Percentiles rank a stretch among this genome's conserved stretches.
Conservation (phyloP, 1,139 yeast species). For the Candida frijolesensis region DNA sequence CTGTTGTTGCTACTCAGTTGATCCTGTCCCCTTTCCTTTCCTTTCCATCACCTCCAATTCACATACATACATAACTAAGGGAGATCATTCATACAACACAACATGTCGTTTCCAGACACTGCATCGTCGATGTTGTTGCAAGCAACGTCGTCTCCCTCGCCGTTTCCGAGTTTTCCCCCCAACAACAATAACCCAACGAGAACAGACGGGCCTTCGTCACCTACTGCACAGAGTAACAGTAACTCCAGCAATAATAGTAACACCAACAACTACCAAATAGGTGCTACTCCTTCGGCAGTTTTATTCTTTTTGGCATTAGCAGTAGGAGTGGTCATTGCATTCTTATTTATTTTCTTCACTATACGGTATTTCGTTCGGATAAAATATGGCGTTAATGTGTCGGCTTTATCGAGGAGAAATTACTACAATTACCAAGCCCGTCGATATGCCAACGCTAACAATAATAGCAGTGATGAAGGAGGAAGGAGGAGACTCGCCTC, state of each 20-base stretch:
- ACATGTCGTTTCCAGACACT: background rate
- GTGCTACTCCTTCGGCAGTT: constrained; percentile 59
- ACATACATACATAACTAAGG: background rate
- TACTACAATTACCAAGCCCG: constrained; percentile 1
- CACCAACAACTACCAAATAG: constrained; percentile 19
- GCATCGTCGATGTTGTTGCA: background rate
- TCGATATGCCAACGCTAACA: background rate
- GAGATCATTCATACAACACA: background rate
- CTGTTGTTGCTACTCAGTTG: too few species aligned
- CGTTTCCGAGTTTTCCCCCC: background rate
- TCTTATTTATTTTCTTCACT: constrained; percentile 59
- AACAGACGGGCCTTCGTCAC: too few species aligned
- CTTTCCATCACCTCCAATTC: too few species aligned
- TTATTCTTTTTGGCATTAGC: constrained; percentile 64
- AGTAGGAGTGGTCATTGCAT: constrained; percentile 60
- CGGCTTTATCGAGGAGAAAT: constrained; percentile 28
- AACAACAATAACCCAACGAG: background rate
- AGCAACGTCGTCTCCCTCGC: background rate
- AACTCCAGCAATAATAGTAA: background rate
- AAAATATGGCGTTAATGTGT: constrained; percentile 55
- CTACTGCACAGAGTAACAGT: background rate
- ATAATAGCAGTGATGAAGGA: background rate
- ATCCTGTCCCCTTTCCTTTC: too few species aligned
- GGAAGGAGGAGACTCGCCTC: background rate
- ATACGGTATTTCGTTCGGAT: constrained; percentile 59